Conservation (phyloP, 148 eudicot species). For the Camellia japonica region DNA sequence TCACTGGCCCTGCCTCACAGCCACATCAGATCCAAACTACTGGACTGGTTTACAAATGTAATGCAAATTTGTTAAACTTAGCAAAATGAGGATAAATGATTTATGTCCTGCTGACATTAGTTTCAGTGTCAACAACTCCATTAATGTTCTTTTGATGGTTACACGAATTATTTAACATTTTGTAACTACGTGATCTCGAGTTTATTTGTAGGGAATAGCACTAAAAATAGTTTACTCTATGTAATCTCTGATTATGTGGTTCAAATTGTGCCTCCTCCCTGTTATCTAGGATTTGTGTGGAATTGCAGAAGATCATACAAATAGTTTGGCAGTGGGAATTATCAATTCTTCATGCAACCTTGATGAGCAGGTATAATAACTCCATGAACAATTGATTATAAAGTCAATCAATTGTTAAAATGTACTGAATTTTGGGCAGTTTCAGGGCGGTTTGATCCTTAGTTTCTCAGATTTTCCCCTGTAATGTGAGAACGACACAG, state of each 20-base stretch:
- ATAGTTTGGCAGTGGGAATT: conserved; percentile 24
- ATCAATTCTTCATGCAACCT: conserved; percentile 33
- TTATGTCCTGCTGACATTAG: not conserved
- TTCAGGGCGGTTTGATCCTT: conserved; percentile 4
- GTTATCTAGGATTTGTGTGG: conserved; percentile 25
- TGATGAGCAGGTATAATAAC: conserved; percentile 34
- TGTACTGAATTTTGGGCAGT: conserved; percentile 2
- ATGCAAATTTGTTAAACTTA: no score
- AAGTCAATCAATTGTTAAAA: not conserved
- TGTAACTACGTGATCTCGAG: not conserved
- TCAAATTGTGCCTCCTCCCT: not conserved
- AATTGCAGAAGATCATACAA: conserved; percentile 14
- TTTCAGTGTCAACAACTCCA: not conserved
- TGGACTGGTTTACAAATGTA: no score
- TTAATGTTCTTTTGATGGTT: not conserved
- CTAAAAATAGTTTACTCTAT: not conserved
- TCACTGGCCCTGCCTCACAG: no score
- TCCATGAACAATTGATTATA: not conserved
- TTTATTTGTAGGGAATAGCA: not conserved
- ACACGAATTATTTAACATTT: not conserved
- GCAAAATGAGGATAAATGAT: no score
- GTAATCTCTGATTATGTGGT: not conserved
- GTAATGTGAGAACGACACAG: no score
- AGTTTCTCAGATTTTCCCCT: no score
- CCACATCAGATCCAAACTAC: no score